phyloP scores from a whole-genome alignment of 441 rosid species.

The Daphne laureola region DNA sequence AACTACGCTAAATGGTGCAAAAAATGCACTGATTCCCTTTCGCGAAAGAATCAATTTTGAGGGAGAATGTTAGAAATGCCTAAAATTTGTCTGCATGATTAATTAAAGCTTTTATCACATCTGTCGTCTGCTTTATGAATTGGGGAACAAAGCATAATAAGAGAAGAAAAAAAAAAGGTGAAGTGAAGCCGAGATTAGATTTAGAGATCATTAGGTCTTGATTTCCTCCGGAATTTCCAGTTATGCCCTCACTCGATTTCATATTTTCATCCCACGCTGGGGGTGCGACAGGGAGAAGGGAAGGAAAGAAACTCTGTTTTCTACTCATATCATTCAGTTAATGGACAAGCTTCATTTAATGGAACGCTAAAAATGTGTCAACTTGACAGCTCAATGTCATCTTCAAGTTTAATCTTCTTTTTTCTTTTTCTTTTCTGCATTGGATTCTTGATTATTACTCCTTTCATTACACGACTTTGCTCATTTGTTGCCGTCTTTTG shows the following conservation, averaged over 20 bases:
- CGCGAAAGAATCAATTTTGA: not conserved
- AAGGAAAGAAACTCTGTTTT: too few relatives aligned
- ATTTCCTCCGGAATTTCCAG: conserved; percentile 12
- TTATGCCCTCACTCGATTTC: conserved; percentile 14
- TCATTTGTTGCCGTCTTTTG: not conserved
- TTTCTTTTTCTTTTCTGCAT: conserved; percentile 13
- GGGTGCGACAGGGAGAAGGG: conserved; percentile 15
- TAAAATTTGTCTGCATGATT: not conserved
- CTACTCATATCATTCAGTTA: too few relatives aligned
- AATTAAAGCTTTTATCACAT: not conserved
- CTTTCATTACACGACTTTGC: not conserved
- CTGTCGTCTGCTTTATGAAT: conserved; percentile 1
- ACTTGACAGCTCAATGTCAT: conserved; percentile 24
- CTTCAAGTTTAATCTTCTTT: conserved; percentile 11
- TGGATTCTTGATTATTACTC: conserved; percentile 30
- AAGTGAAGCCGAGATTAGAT: conserved; percentile 10
- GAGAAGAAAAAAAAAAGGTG: not conserved
- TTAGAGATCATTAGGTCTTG: conserved; percentile 11
- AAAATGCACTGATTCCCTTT: conserved; percentile 19
- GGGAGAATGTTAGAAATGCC: not conserved
- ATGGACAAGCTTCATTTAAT: conserved; percentile 4
- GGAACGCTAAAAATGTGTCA: conserved; percentile 10
- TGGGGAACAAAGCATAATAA: not conserved
- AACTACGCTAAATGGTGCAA: conserved; percentile 28
- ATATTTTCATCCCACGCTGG: not conserved